These are phyloP conservation scores for Xylaria sp. DNA, from an alignment of 2,329 filamentous ascomycete species.

Conservation along the genomic window DNA sequence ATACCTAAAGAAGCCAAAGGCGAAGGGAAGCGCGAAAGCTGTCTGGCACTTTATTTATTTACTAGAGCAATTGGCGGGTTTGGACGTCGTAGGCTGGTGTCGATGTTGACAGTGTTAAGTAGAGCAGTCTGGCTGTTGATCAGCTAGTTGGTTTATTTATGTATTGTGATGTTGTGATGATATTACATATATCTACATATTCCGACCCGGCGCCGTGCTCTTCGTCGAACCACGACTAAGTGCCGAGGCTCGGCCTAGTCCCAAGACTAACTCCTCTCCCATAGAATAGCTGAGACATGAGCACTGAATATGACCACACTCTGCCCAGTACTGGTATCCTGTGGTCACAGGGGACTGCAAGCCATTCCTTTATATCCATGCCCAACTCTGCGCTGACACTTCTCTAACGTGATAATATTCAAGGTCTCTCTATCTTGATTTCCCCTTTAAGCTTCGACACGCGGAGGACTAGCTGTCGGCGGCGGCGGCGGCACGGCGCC, in stretches of 20 bases:
- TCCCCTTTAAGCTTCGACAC: constrained; percentile 13
- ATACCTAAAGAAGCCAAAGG: too few species aligned
- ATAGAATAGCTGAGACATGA: neutral
- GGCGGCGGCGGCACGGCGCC: constrained; percentile 17
- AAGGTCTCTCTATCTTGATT: neutral
- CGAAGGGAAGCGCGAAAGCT: too few species aligned
- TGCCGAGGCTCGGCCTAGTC: too few species aligned
- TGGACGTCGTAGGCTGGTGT: too few species aligned
- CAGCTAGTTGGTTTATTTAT: constrained; percentile 9
- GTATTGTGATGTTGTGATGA: constrained; percentile 25
- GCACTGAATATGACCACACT: neutral
- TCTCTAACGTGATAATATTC: neutral
- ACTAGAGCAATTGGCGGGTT: too few species aligned
- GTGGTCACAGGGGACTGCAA: neutral
- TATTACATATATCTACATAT: constrained; percentile 25
- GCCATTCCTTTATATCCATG: neutral
- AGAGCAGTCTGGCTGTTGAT: too few species aligned
- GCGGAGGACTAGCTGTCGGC: constrained; percentile 13
- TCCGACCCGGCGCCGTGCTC: neutral
- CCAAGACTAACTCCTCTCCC: neutral
- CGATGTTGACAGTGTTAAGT: too few species aligned
- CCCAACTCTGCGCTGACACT: neutral
- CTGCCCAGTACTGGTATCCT: neutral
- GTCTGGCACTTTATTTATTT: too few species aligned
- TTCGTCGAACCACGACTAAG: neutral